Percentiles rank a stretch among this genome's conserved stretches.
These are phyloP conservation scores for Macrocybe sp. DNA, from an alignment of 1,284 basidiomycete species.

Conservation along the genomic window DNA sequence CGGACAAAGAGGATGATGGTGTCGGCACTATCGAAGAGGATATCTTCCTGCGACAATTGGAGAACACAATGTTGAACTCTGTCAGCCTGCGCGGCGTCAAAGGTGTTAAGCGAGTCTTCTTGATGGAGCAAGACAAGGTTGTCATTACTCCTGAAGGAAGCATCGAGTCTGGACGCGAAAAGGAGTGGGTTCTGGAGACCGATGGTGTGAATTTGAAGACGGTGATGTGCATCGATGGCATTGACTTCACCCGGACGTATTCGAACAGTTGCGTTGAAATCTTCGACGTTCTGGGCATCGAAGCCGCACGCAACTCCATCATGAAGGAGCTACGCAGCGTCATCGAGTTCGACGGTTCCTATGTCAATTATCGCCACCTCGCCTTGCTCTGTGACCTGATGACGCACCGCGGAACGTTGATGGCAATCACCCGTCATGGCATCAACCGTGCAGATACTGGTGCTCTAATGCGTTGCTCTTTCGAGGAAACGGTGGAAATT, in stretches of 20 bases:
- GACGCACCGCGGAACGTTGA: slow-evolving; percentile 93
- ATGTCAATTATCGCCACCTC: slow-evolving; percentile 98
- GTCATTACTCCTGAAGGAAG: slow-evolving; percentile 61
- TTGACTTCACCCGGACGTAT: slow-evolving; percentile 88
- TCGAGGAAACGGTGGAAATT: slow-evolving; percentile 99
- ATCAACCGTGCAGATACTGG: slow-evolving; percentile 98
- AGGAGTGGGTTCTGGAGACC: slow-evolving; percentile 97
- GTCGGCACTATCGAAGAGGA: slow-evolving; percentile 84
- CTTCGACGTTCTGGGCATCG: slow-evolving; percentile 96
- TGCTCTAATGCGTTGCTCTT: slow-evolving; percentile 96
- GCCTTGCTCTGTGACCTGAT: slow-evolving; percentile 96
- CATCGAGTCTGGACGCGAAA: slow-evolving; percentile 55
- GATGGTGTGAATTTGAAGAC: slow-evolving; percentile 94
- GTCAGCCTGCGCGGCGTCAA: slow-evolving; percentile 93
- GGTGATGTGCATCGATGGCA: slow-evolving; percentile 93
- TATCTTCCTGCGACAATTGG: slow-evolving; percentile 93
- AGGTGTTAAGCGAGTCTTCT: slow-evolving; percentile 91
- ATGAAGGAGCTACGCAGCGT: slow-evolving; percentile 91
- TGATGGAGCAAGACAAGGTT: slow-evolving; percentile 85
- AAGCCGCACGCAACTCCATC: slow-evolving; percentile 92
- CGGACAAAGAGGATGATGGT: slow-evolving; percentile 89
- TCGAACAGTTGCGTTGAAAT: slow-evolving; percentile 98
- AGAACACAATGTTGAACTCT: slow-evolving; percentile 96
- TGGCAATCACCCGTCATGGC: slow-evolving; percentile 99
- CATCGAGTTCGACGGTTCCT: slow-evolving; percentile 99